Conservation (phyloP, 75 land plant species). For the Selaginella tamariscina region DNA sequence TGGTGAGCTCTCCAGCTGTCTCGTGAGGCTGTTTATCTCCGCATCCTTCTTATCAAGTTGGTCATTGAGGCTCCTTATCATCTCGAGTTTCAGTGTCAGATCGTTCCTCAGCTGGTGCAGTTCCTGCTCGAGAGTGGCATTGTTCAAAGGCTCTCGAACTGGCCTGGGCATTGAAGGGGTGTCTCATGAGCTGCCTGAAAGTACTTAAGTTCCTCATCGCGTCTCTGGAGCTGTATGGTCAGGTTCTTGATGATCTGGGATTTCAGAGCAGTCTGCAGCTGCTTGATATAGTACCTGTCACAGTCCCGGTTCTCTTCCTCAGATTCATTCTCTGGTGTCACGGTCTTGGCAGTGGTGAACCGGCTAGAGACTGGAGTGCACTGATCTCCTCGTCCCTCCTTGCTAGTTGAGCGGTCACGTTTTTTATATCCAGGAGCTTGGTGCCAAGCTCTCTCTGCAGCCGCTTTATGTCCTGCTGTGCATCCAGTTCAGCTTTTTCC, state of each 20-base stretch:
- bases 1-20: not conserved
- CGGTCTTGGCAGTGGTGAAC: not conserved
- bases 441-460: not conserved
- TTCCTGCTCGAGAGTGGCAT: not conserved
- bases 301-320: not conserved
- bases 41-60: not conserved
- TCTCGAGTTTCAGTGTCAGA: not conserved
- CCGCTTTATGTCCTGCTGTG: not conserved
- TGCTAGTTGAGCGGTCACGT: not conserved
- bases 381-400: not conserved
- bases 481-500: not conserved
- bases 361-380: not conserved
- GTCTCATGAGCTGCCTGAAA: not conserved
- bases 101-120: not conserved
- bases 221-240: not conserved
- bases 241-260: not conserved
- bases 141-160: not conserved
- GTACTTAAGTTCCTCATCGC: not conserved
- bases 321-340: not conserved
- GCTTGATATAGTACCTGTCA: not conserved
- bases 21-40: not conserved
- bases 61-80: not conserved
- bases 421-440: not conserved
- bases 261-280: not conserved
- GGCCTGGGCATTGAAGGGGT: not conserved